phyloP scores from a whole-genome alignment of 2,329 filamentous ascomycete species.

The Cercospora brassicicola region DNA sequence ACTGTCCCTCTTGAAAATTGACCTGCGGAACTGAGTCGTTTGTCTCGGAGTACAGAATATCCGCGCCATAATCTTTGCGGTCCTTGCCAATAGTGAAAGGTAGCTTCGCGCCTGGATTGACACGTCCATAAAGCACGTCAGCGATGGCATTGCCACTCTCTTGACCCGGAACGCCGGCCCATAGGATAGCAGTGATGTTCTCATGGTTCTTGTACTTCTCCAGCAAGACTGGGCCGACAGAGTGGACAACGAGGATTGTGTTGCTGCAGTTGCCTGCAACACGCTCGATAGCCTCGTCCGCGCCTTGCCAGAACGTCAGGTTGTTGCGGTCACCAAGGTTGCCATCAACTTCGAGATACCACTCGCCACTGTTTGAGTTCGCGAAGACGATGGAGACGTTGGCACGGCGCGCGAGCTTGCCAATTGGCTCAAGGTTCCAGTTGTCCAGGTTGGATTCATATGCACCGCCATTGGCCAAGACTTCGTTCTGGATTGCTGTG shows the following conservation, averaged over 20 bases:
- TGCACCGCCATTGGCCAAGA: constrained; percentile 26
- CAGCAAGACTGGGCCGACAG: constrained; percentile 32
- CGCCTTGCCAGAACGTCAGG: constrained; percentile 46
- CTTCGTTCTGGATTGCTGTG: constrained; percentile 34
- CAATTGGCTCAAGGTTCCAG: constrained; percentile 29
- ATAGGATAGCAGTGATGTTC: constrained; percentile 39
- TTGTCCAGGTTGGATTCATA: constrained; percentile 36
- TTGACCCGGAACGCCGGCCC: constrained; percentile 36
- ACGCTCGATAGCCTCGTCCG: constrained; percentile 62
- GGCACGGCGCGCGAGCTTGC: constrained; percentile 34
- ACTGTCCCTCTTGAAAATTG: constrained; percentile 57
- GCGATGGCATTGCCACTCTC: constrained; percentile 34
- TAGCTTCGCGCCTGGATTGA: constrained; percentile 34
- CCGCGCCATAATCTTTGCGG: constrained; percentile 35
- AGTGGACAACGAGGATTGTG: constrained; percentile 38
- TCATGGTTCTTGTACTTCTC: constrained; percentile 36
- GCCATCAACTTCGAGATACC: constrained; percentile 48
- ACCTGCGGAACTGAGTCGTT: constrained; percentile 41
- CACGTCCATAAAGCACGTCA: constrained; percentile 35
- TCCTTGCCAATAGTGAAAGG: constrained; percentile 38
- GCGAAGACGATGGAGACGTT: constrained; percentile 50
- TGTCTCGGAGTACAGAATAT: constrained; percentile 42
- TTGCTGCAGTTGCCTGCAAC: constrained; percentile 40
- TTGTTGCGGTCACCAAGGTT: constrained; percentile 52
- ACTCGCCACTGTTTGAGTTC: constrained; percentile 52